Conservation (phyloP, 148 eudicot genomes). For the Pouteria glomerata region DNA sequence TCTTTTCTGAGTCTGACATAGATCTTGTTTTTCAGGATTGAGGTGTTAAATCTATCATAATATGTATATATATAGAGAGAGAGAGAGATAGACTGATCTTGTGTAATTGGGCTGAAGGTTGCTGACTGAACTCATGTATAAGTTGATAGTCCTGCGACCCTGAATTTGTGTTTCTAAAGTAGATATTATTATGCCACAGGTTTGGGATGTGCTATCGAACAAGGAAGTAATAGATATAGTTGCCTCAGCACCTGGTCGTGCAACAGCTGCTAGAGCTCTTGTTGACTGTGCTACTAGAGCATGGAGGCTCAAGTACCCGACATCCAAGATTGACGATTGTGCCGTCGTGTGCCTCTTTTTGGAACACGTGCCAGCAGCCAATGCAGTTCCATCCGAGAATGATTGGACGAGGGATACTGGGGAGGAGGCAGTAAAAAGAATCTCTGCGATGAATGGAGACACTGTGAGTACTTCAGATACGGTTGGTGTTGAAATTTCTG, state of each 20-base stretch:
- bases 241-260: slow-evolving; percentile 48
- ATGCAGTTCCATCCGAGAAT: slow-evolving; percentile 11
- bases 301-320: slow-evolving; percentile 60
- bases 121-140: neutral
- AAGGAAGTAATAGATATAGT: slow-evolving; percentile 59
- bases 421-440: slow-evolving; percentile 10
- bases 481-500: slow-evolving; percentile 8
- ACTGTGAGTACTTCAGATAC: slow-evolving; percentile 4
- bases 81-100: neutral
- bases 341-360: slow-evolving; percentile 50
- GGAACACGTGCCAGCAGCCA: slow-evolving; percentile 17
- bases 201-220: slow-evolving; percentile 73
- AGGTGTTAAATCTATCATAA: neutral
- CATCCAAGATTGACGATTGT: slow-evolving; percentile 56
- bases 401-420: slow-evolving; percentile 1
- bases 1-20: neutral
- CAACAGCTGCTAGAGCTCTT: slow-evolving; percentile 55
- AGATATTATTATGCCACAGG: slow-evolving; percentile 26
- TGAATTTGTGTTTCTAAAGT: neutral
- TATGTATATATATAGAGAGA: neutral
- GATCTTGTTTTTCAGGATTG: neutral
- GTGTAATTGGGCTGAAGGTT: neutral
- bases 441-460: slow-evolving; percentile 4
- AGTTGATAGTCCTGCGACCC: neutral
- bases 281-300: slow-evolving; percentile 58